These are phyloP conservation scores for Onygenales sp. DNA, from an alignment of 2,329 filamentous ascomycete species.

Conservation along the genomic window DNA sequence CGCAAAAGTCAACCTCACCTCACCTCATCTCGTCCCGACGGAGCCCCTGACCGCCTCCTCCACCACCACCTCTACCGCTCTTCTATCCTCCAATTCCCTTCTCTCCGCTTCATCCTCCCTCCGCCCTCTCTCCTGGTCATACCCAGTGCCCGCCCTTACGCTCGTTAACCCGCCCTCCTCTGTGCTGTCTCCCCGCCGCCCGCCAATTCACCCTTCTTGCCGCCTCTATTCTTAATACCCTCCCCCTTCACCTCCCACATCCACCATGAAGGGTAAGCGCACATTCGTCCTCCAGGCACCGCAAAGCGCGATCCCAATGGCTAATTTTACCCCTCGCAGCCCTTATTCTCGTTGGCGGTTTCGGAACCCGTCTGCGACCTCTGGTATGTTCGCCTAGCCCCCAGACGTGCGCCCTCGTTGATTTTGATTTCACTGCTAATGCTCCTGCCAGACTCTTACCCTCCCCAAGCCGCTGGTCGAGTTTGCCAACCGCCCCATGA, in stretches of 20 bases:
- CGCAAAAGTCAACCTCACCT: no score
- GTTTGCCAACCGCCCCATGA: slow-evolving; percentile 99
- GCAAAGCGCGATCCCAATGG: slow-evolving; percentile 7
- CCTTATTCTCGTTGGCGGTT: slow-evolving; percentile 98
- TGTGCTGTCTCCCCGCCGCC: not conserved
- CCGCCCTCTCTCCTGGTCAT: not conserved
- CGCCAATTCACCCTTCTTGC: not conserved
- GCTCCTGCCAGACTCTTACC: slow-evolving; percentile 67
- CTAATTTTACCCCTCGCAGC: slow-evolving; percentile 44
- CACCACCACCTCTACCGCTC: no score
- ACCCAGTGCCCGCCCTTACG: not conserved
- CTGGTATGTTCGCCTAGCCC: slow-evolving; percentile 53
- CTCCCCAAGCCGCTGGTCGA: slow-evolving; percentile 96
- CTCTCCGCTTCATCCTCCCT: no score
- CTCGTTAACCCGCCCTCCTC: no score
- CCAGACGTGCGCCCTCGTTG: no score
- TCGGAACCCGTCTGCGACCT: slow-evolving; percentile 93
- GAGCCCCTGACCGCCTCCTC: no score
- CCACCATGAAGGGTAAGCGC: slow-evolving; percentile 37
- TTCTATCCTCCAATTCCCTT: no score
- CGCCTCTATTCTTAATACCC: not conserved
- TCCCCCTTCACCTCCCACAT: slow-evolving; percentile 1
- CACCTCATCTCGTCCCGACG: no score
- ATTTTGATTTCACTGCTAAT: not conserved
- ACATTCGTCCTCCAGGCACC: slow-evolving; percentile 6